Conservation (phyloP, 176 grass and related monocot species). For the Musa acuminata region DNA sequence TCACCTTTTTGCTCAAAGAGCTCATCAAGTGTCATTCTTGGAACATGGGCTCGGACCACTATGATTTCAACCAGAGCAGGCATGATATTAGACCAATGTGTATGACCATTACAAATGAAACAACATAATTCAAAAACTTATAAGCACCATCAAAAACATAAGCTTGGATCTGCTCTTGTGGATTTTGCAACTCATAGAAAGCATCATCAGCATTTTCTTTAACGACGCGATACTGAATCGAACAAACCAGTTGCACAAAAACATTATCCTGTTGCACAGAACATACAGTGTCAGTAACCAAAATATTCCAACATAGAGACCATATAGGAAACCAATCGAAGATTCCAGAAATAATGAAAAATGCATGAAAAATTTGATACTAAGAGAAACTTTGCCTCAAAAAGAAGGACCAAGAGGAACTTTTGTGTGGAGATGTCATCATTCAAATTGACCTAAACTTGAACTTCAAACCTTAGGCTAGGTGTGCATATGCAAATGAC, state of each 20-base stretch:
- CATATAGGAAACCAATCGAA: background rate
- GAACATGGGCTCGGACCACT: constrained; percentile 91
- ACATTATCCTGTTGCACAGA: constrained; percentile 72
- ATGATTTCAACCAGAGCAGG: constrained; percentile 22
- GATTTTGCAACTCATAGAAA: constrained; percentile 94
- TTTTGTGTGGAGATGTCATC: too few relatives aligned
- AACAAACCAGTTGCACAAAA: constrained; percentile 91
- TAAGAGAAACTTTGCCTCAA: too few relatives aligned
- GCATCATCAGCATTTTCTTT: constrained; percentile 89
- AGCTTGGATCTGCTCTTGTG: constrained; percentile 75
- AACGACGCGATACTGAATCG: constrained; percentile 81
- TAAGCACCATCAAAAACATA: constrained; percentile 92
- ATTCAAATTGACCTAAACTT: background rate
- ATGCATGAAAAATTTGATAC: background rate
- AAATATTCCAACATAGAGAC: background rate
- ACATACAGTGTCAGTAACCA: background rate
- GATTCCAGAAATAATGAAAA: background rate
- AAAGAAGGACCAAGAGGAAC: too few relatives aligned
- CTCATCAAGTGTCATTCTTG: constrained; percentile 72
- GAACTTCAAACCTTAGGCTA: background rate
- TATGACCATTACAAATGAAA: background rate
- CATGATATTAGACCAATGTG: constrained; percentile 9
- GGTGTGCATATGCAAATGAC: background rate
- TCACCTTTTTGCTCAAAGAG: constrained; percentile 97
- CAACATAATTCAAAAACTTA: constrained; percentile 3